Evolutionary conservation across 352 stramenopile genomes (phyloP).

Genomic region (Phytophthora syringae): DNA sequence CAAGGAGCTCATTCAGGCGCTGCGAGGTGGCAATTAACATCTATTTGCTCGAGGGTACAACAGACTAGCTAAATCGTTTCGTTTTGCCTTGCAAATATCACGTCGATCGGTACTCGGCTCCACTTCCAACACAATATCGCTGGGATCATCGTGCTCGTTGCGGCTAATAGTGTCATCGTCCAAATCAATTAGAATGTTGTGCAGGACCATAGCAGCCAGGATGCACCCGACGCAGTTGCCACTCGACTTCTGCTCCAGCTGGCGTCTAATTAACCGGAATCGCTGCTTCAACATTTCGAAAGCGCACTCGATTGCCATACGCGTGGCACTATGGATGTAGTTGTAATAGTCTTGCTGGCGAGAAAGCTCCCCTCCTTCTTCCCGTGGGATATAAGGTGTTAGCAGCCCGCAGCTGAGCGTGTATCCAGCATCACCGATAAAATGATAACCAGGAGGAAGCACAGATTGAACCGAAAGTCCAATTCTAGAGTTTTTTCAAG

Average conservation of each 20-base stretch:
- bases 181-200: constrained; percentile 5
- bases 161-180: background rate
- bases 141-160: background rate
- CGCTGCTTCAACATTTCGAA: constrained; percentile 8
- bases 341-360: background rate
- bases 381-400: too few relatives aligned
- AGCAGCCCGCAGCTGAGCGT: background rate
- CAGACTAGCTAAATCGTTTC: constrained; percentile 1
- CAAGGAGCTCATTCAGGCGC: constrained; percentile 3
- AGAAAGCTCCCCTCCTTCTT: background rate
- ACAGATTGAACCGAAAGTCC: background rate
- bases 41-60: background rate
- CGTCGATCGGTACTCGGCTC: background rate
- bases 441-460: background rate
- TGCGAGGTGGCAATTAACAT: background rate
- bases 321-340: too few relatives aligned
- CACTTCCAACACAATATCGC: background rate
- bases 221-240: background rate
- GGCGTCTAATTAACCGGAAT: background rate
- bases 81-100: background rate
- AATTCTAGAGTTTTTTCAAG: background rate
- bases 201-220: background rate
- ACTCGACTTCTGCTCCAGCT: constrained; percentile 5
- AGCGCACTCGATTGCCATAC: constrained; percentile 6
- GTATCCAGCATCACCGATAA: background rate